These are phyloP conservation scores for Globisporangium paroecandrum DNA, from an alignment of 352 stramenopile genomes.

Conservation along the genomic window DNA sequence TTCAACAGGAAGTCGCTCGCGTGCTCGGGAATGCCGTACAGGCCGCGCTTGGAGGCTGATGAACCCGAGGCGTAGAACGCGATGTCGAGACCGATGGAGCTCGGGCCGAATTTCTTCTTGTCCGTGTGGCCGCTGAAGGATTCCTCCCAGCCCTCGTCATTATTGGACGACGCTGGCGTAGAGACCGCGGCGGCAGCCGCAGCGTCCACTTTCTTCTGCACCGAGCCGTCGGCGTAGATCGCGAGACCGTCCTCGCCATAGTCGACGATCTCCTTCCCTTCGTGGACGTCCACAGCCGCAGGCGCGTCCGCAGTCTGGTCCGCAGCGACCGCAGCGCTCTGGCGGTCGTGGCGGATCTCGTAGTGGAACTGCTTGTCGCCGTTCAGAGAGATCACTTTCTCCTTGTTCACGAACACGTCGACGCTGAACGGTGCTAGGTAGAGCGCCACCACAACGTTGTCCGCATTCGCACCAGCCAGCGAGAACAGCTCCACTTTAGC, in stretches of 20 bases:
- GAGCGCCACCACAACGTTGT: constrained; percentile 48
- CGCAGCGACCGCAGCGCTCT: constrained; percentile 24
- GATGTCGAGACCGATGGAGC: constrained; percentile 95
- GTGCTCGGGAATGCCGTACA: constrained; percentile 98
- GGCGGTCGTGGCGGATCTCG: constrained; percentile 74
- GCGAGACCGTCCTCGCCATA: constrained; percentile 98
- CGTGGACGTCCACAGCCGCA: constrained; percentile 63
- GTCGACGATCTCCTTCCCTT: constrained; percentile 92
- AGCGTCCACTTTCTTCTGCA: constrained; percentile 36
- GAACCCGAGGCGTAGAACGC: constrained; percentile 78
- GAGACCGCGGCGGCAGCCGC: constrained; percentile 21
- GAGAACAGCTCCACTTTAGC: constrained; percentile 36
- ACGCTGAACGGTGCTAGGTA: constrained; percentile 53
- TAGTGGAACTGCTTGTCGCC: constrained; percentile 68
- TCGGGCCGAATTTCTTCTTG: constrained; percentile 84
- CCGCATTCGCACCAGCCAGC: constrained; percentile 11
- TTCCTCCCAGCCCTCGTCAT: constrained; percentile 92
- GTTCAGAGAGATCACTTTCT: constrained; percentile 68
- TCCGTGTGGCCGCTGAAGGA: constrained; percentile 92
- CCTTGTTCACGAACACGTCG: constrained; percentile 59
- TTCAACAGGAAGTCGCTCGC: constrained; percentile 93
- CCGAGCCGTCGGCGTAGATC: constrained; percentile 95
- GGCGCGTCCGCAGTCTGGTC: constrained; percentile 19
- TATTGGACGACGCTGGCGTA: constrained; percentile 22
- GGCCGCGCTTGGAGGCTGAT: constrained; percentile 38